Conservation (phyloP, 805 yeast species). For the Candida sonorensis region DNA sequence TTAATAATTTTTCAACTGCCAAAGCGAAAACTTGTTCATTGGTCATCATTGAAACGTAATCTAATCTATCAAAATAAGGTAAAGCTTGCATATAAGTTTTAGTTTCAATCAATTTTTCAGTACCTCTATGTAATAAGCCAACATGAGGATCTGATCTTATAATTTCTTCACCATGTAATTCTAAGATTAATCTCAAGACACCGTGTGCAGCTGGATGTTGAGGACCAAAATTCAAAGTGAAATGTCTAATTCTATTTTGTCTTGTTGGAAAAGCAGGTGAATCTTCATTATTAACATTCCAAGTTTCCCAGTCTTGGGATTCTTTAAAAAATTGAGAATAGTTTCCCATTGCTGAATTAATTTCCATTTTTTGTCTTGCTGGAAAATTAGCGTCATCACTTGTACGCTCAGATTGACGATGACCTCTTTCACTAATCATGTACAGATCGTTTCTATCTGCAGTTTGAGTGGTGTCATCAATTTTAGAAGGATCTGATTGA, state of each 20-base stretch:
- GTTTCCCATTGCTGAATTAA: conserved; percentile 37
- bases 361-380: conserved; percentile 22
- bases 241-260: conserved; percentile 64
- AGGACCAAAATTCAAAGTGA: conserved; percentile 87
- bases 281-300: conserved; percentile 29
- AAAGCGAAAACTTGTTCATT: conserved; percentile 79
- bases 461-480: conserved; percentile 12
- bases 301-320: conserved; percentile 28
- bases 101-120: conserved; percentile 80
- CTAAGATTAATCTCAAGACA: conserved; percentile 78
- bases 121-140: conserved; percentile 82
- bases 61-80: conserved; percentile 84
- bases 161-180: conserved; percentile 84
- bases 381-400: conserved; percentile 19
- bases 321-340: conserved; percentile 28
- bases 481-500: neutral
- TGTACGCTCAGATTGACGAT: conserved; percentile 8
- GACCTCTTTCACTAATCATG: conserved; percentile 24
- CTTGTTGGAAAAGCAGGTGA: conserved; percentile 30
- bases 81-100: conserved; percentile 84
- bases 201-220: conserved; percentile 97
- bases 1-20: conserved; percentile 79
- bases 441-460: conserved; percentile 26
- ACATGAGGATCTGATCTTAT: conserved; percentile 85
- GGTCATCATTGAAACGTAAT: conserved; percentile 84